Percentiles rank a stretch among this genome's conserved stretches.
Evolutionary conservation across 768 basidiomycete genomes (phyloP).

Genomic region (Tricholoma matsutake): DNA sequence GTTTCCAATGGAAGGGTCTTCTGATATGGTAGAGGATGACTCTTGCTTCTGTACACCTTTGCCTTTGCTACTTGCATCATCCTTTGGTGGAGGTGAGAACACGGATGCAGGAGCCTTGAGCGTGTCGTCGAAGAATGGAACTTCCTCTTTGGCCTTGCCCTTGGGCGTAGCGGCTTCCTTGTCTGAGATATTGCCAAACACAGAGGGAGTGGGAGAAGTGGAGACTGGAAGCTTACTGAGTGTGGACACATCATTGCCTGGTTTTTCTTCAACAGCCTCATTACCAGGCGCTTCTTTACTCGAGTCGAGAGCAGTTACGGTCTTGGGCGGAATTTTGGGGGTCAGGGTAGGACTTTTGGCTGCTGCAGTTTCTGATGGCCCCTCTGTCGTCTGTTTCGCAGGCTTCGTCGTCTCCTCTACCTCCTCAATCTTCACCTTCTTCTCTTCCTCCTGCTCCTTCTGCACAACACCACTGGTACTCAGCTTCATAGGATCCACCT

Average conservation of each 20-base stretch:
- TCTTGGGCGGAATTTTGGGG: not conserved
- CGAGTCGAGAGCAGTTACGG: not conserved
- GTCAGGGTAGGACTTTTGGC: not conserved
- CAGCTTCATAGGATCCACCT: slow-evolving; percentile 13
- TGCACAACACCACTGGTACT: not conserved
- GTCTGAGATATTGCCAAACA: slow-evolving; percentile 11
- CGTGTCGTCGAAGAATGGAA: not conserved
- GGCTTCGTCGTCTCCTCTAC: not conserved
- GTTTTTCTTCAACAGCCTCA: not conserved
- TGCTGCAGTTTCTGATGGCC: not conserved
- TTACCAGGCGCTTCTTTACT: not conserved
- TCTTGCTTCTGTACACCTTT: not conserved
- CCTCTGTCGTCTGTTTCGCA: not conserved
- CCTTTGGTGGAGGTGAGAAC: not conserved
- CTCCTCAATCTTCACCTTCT: slow-evolving; percentile 5
- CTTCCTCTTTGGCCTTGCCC: not conserved
- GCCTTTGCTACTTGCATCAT: not conserved
- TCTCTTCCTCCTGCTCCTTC: slow-evolving; percentile 4
- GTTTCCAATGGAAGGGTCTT: slow-evolving; percentile 31
- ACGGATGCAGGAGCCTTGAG: not conserved
- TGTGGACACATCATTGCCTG: not conserved
- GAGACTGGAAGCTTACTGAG: not conserved
- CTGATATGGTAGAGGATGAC: slow-evolving; percentile 6
- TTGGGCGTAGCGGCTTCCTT: slow-evolving; percentile 9
- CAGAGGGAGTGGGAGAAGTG: not conserved